Percentiles rank a stretch among this genome's conserved stretches.
Conservation (phyloP, 768 basidiomycete genomes). For the Lentinus tigrinus region DNA sequence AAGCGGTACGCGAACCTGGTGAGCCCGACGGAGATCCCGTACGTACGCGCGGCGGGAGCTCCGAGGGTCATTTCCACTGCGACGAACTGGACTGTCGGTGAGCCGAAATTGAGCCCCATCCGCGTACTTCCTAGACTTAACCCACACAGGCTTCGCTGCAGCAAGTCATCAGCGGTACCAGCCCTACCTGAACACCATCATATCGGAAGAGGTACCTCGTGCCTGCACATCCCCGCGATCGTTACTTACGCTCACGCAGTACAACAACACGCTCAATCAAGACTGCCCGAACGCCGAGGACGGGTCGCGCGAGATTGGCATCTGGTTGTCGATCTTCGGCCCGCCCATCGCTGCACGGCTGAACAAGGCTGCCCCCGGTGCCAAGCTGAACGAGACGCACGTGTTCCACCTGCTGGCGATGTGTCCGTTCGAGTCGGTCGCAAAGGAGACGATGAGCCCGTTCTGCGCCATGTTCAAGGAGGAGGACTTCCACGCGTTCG, state of each 20-base stretch:
- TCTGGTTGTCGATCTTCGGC: conserved; percentile 60
- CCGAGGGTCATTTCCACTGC: conserved; percentile 67
- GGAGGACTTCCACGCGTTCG: conserved; percentile 64
- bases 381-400: conserved; percentile 54
- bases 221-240: no score
- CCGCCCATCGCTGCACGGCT: conserved; percentile 57
- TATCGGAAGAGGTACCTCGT: conserved; percentile 49
- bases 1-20: conserved; percentile 54
- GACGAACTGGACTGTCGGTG: conserved; percentile 68
- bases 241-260: conserved; percentile 4
- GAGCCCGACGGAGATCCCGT: conserved; percentile 44
- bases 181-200: conserved; percentile 53
- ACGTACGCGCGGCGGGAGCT: conserved; percentile 49
- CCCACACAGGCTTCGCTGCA: conserved; percentile 53
- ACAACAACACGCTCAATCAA: conserved; percentile 69
- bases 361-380: conserved; percentile 60
- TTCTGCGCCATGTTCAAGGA: conserved; percentile 73
- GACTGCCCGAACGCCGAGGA: conserved; percentile 50
- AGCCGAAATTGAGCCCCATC: background rate
- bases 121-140: background rate
- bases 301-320: conserved; percentile 41
- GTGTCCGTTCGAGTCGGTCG: conserved; percentile 79
- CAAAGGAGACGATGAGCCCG: conserved; percentile 47
- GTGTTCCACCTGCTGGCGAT: conserved; percentile 62
- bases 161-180: conserved; percentile 47